A percentile compares a stretch with the other conserved stretches of the same genome.
Evolutionary conservation across 768 basidiomycete species (phyloP).

Genomic region (Galerina marginata): DNA sequence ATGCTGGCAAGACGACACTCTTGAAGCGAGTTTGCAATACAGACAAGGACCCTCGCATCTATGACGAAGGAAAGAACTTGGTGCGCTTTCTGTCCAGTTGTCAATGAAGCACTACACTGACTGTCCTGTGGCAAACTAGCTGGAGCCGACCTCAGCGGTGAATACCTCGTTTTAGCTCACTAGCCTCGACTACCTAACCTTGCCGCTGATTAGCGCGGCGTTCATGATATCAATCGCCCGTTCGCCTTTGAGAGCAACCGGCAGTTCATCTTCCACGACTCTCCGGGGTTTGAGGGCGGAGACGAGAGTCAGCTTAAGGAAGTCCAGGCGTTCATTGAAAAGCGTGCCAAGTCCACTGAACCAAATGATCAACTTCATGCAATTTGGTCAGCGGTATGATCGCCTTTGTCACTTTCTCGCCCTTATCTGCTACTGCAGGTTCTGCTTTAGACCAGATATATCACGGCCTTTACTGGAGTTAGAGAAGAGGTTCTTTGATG

Average conservation of each 20-base stretch:
- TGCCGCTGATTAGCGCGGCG: constrained; percentile 32
- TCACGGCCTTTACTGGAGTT: constrained; percentile 29
- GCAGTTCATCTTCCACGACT: constrained; percentile 47
- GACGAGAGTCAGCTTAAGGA: constrained; percentile 29
- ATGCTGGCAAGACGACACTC: constrained; percentile 47
- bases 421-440: constrained; percentile 32
- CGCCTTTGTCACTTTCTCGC: not conserved
- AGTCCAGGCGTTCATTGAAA: constrained; percentile 36
- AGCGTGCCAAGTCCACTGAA: constrained; percentile 20
- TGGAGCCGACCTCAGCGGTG: constrained; percentile 20
- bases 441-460: constrained; percentile 38
- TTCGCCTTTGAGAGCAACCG: constrained; percentile 36
- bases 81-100: not conserved
- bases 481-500: constrained; percentile 37
- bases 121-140: not conserved
- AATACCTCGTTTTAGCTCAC: not conserved
- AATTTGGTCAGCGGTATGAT: constrained; percentile 36
- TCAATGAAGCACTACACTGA: not conserved
- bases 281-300: constrained; percentile 45
- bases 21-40: constrained; percentile 43
- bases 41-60: constrained; percentile 35
- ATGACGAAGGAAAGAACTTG: constrained; percentile 13
- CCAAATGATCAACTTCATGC: constrained; percentile 38
- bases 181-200: not conserved
- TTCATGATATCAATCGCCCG: constrained; percentile 36